Evolutionary conservation across 495 filamentous ascomycete species (phyloP).

Genomic region (Xylaria intraflava): DNA sequence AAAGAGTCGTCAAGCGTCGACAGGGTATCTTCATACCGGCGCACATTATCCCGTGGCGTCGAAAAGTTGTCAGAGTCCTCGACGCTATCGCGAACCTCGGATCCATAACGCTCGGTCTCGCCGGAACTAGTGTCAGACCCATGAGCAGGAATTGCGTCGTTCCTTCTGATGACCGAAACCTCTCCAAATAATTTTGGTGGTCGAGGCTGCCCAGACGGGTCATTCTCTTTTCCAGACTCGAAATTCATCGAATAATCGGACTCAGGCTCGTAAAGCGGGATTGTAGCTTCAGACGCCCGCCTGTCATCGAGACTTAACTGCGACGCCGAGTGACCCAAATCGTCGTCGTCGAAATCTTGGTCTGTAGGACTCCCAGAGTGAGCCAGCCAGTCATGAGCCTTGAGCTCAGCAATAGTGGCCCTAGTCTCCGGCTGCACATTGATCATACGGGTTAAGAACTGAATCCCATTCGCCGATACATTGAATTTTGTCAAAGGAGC

Average conservation of each 20-base stretch:
- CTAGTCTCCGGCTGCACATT: conserved; percentile 62
- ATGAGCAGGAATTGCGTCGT: conserved; percentile 34
- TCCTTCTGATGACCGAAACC: conserved; percentile 66
- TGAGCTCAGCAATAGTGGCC: conserved; percentile 56
- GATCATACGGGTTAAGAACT: conserved; percentile 72
- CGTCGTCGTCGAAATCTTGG: conserved; percentile 41
- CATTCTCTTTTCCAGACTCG: conserved; percentile 39
- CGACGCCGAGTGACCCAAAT: conserved; percentile 52
- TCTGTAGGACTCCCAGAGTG: conserved; percentile 19
- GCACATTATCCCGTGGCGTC: conserved; percentile 29
- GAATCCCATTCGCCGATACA: conserved; percentile 58
- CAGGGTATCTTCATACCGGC: conserved; percentile 3
- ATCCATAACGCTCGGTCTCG: conserved; percentile 28
- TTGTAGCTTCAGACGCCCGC: conserved; percentile 1
- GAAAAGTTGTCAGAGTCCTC: conserved; percentile 30
- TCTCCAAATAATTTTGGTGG: conserved; percentile 69
- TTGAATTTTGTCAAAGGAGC: conserved; percentile 46
- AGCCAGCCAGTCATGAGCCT: conserved; percentile 61
- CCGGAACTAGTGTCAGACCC: conserved; percentile 26
- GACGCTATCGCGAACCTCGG: conserved; percentile 38
- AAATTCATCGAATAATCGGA: conserved; percentile 21
- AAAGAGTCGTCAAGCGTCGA: not conserved
- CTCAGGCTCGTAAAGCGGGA: conserved; percentile 14
- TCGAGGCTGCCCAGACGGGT: conserved; percentile 32
- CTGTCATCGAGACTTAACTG: conserved; percentile 58